These are phyloP conservation scores for Rubia balearica DNA, from an alignment of 305 asterid species.

Conservation along the genomic window DNA sequence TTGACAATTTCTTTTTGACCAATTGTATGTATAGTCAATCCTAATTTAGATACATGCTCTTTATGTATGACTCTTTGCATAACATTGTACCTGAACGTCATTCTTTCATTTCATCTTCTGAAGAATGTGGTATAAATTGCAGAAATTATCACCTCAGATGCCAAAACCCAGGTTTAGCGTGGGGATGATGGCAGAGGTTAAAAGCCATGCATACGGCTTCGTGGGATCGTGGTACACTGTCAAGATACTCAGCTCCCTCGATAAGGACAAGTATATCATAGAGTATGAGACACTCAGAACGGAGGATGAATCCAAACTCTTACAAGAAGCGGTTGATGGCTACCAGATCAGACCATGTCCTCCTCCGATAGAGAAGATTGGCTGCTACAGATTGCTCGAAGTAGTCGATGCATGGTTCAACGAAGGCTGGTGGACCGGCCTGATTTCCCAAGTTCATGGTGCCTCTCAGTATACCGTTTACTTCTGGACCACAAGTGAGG, in stretches of 20 bases:
- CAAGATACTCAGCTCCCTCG: background rate
- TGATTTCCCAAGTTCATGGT: constrained; percentile 8
- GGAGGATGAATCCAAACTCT: constrained; percentile 8
- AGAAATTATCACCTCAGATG: constrained; percentile 20
- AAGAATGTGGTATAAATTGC: background rate
- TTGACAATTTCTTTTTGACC: background rate
- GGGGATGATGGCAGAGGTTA: constrained; percentile 59
- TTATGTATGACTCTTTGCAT: background rate
- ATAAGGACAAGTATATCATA: constrained; percentile 6
- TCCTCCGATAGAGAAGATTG: constrained; percentile 6
- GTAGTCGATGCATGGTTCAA: constrained; percentile 23
- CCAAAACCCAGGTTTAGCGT: constrained; percentile 20
- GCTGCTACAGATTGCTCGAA: constrained; percentile 13
- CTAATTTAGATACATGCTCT: background rate
- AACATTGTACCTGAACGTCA: background rate
- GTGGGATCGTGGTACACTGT: constrained; percentile 19
- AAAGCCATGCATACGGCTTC: constrained; percentile 39
- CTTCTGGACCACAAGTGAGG: constrained; percentile 20
- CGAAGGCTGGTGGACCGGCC: constrained; percentile 24
- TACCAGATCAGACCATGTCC: constrained; percentile 19
- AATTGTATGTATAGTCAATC: background rate
- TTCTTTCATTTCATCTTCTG: background rate
- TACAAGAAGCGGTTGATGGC: constrained; percentile 6
- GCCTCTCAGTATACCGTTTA: constrained; percentile 14
- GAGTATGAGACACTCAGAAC: constrained; percentile 19